Evolutionary conservation across 2,329 filamentous ascomycete species (phyloP).

Genomic region (Diaporthe caulivora): DNA sequence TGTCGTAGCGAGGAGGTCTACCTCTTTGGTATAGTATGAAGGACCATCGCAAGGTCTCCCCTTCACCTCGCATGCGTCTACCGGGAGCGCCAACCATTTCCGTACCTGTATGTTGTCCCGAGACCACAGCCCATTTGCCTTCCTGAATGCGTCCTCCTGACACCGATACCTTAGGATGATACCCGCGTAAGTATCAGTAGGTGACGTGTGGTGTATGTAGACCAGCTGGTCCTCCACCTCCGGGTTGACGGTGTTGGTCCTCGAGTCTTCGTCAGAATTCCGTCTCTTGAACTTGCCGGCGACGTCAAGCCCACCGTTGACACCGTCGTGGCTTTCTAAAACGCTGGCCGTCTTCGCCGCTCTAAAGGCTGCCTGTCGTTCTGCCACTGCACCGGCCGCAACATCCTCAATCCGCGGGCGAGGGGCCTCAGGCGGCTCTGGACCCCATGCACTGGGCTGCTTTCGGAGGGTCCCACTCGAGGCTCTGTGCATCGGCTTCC

Average conservation of each 20-base stretch:
- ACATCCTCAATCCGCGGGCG: conserved; percentile 61
- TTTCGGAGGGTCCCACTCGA: conserved; percentile 44
- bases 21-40: conserved; percentile 54
- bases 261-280: conserved; percentile 73
- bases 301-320: conserved; percentile 69
- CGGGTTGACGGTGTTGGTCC: conserved; percentile 58
- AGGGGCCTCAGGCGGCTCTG: conserved; percentile 56
- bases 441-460: conserved; percentile 60
- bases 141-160: conserved; percentile 83
- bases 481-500: conserved; percentile 49
- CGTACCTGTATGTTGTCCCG: conserved; percentile 90
- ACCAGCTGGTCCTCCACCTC: conserved; percentile 83
- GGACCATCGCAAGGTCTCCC: conserved; percentile 76
- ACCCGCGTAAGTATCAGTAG: conserved; percentile 89
- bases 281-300: conserved; percentile 72
- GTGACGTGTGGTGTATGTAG: conserved; percentile 88
- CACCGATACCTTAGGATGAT: conserved; percentile 93
- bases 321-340: conserved; percentile 71
- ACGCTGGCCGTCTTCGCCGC: conserved; percentile 70
- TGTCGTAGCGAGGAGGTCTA: conserved; percentile 66
- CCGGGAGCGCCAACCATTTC: conserved; percentile 84
- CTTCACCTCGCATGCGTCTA: conserved; percentile 89
- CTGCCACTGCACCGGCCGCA: conserved; percentile 65
- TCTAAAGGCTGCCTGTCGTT: conserved; percentile 67
- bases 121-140: conserved; percentile 94